These are phyloP conservation scores for Fonsecaea pugnacius DNA, from an alignment of 2,329 filamentous ascomycete genomes.

Conservation along the genomic window DNA sequence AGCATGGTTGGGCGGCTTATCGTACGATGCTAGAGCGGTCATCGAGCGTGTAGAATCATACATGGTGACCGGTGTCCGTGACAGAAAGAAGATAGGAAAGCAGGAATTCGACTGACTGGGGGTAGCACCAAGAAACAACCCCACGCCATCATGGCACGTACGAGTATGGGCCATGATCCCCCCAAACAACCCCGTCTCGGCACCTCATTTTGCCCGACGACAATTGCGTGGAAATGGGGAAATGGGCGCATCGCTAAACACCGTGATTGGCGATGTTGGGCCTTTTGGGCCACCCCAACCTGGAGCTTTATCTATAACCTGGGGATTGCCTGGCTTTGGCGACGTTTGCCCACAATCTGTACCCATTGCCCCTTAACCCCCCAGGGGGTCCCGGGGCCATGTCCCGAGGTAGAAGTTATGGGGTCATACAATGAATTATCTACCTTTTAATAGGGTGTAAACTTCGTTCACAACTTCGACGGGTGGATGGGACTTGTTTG, in stretches of 20 bases:
- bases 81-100: background rate
- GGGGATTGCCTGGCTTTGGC: background rate
- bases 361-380: too few relatives aligned
- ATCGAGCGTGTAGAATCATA: background rate
- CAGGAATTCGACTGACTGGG: background rate
- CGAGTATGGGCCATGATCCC: background rate
- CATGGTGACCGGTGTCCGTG: background rate
- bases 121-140: background rate
- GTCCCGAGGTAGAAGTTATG: too few relatives aligned
- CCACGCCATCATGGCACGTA: background rate
- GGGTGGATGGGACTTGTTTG: too few relatives aligned
- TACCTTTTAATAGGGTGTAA: too few relatives aligned
- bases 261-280: background rate
- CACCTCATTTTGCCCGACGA: background rate
- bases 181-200: background rate
- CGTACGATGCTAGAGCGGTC: background rate
- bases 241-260: background rate
- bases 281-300: background rate
- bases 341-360: too few relatives aligned
- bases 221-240: background rate
- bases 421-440: too few relatives aligned
- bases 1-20: background rate
- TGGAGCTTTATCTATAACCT: background rate
- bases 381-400: too few relatives aligned
- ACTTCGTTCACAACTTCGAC: too few relatives aligned